Percentiles rank a stretch among this genome's conserved stretches.
These are phyloP conservation scores for Monoraphidium neglectum DNA, from an alignment of 139 green algal genomes.

Conservation along the genomic window DNA sequence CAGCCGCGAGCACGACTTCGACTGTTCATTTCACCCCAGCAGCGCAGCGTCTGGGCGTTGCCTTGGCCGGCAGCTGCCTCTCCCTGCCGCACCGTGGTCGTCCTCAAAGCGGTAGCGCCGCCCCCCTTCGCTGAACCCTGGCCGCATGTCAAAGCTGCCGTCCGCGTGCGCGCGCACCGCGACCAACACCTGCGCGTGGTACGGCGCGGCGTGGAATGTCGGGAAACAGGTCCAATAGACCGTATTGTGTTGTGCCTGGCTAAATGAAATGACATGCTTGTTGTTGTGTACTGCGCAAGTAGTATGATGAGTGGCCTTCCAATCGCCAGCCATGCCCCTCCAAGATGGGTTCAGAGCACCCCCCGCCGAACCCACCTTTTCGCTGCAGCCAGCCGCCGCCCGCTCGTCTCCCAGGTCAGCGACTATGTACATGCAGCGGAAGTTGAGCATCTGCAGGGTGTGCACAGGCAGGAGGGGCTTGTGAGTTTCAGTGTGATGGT, in stretches of 20 bases:
- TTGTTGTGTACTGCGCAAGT: too few relatives aligned
- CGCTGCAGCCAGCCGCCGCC: slow-evolving; percentile 7
- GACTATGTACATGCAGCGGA: slow-evolving; percentile 68
- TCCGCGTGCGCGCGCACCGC: slow-evolving; percentile 50
- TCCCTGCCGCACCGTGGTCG: slow-evolving; percentile 46
- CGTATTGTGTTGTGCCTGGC: too few relatives aligned
- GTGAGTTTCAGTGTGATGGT: not conserved
- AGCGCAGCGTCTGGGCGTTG: too few relatives aligned
- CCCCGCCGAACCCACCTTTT: slow-evolving; percentile 21
- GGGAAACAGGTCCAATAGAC: too few relatives aligned
- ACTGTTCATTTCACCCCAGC: too few relatives aligned
- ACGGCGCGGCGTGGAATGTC: too few relatives aligned
- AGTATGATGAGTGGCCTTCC: too few relatives aligned
- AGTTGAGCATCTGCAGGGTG: slow-evolving; percentile 54
- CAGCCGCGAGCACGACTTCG: too few relatives aligned
- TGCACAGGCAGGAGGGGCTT: not conserved
- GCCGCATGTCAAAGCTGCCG: slow-evolving; percentile 66
- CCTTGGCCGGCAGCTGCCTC: too few relatives aligned
- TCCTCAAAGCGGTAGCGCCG: slow-evolving; percentile 65
- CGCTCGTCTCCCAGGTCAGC: slow-evolving; percentile 50
- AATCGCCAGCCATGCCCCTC: too few relatives aligned
- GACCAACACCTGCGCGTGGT: slow-evolving; percentile 48
- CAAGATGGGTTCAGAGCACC: not conserved
- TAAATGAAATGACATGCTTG: too few relatives aligned
- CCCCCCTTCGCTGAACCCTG: slow-evolving; percentile 49